Base-by-base conservation (phyloP, 129 eudicot species). In the Helianthus tuberosus region DNA sequence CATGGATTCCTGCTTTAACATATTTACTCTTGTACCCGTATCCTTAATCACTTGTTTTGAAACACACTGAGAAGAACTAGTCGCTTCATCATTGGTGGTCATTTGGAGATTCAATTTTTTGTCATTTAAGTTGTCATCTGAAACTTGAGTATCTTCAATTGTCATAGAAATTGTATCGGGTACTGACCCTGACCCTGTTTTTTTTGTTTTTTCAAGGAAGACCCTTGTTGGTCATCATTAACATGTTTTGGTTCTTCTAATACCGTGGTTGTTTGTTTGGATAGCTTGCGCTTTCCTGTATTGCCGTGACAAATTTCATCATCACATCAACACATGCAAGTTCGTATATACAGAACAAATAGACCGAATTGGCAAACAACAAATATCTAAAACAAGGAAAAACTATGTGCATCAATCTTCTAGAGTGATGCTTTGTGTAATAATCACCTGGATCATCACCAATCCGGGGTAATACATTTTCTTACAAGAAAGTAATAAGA, bases 171-270 rank as follows among this genome's bases (percentile, higher is more conserved):
- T 73, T 59, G 78, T 70, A 52, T 57, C 76, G 38, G 79, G 72
- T 70, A 61, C 59, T 50, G 80, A 55, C 68, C 77, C 57, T 69
- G 52, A n/a, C n/a, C n/a, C n/a, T n/a, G n/a, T n/a, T n/a, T 74
- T 76, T 86, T 88, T 69, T 79, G 88, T 79, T 83, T 90, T 78
- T 90, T 90, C 62, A 66, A 23, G 44, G 67, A 66, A 59, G 88
- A 77, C 60, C 68, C 80, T 61, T 77, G 69, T 39, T 41, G 62
- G 47, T 78, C 76, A 61, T 84, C 82, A 49, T 64, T 53, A 72
- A 62, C 83, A 36, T 54, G 59, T 48, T 74, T 54, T 68, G 82
- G 75, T 66, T 72, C 72, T 64, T 59, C 83, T 50, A 50, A 65
- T 60, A 41, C 25, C 54, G 74, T 13, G 35, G 61, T 50, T 51